Percentiles rank a stretch among this genome's conserved stretches.
Conservation (phyloP, 192 early-diverging fungal genomes). For the Tieghemiomyces parasiticus region DNA sequence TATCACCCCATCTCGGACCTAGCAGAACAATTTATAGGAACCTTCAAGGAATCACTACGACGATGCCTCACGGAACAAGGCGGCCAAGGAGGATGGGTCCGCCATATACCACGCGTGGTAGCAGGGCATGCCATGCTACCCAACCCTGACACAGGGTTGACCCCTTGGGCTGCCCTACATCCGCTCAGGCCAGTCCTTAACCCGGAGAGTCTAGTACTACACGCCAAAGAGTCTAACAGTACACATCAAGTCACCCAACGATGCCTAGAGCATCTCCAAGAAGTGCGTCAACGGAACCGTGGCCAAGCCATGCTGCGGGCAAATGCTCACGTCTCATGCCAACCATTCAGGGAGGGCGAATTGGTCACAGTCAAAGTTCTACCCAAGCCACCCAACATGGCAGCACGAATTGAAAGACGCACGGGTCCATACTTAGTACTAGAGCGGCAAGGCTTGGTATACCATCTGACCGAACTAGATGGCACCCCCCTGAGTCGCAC, state of each 20-base stretch:
- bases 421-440: constrained; percentile 13
- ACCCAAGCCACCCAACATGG: constrained; percentile 12
- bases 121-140: constrained; percentile 13
- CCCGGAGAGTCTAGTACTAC: not conserved
- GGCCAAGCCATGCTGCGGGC: not conserved
- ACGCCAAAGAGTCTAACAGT: not conserved
- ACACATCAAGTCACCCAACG: not conserved
- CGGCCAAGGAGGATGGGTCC: constrained; percentile 1
- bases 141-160: not conserved
- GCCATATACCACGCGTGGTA: constrained; percentile 13
- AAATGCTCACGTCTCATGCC: not conserved
- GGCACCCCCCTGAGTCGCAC: not conserved
- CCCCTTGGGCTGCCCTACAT: not conserved
- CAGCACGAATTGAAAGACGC: not conserved
- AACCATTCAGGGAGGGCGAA: constrained; percentile 10
- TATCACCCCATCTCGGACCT: constrained; percentile 16
- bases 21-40: constrained; percentile 15
- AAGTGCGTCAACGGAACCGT: not conserved
- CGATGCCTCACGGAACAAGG: constrained; percentile 1
- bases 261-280: not conserved
- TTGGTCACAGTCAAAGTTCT: constrained; percentile 3
- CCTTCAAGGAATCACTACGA: constrained; percentile 14
- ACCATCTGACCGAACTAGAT: not conserved
- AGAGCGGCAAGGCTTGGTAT: not conserved
- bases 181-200: not conserved